Conservation (phyloP, 345 rosid genomes). For the Fremontodendron californicum region DNA sequence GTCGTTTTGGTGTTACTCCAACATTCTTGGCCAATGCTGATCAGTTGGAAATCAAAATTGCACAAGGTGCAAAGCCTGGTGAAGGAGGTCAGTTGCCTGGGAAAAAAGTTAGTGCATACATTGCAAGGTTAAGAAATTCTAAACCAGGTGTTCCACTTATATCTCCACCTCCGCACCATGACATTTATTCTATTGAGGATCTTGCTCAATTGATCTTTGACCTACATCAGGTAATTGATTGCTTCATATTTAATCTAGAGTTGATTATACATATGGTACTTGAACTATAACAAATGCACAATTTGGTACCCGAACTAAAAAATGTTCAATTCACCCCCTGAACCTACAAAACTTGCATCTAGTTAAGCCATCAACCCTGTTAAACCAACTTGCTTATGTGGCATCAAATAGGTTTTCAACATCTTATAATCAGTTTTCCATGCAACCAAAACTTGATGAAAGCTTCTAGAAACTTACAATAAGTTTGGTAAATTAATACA, state of each 20-base stretch:
- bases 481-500: background rate
- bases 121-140: slow-evolving; percentile 90
- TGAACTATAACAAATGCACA: background rate
- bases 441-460: background rate
- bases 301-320: too few relatives aligned
- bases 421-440: background rate
- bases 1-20: slow-evolving; percentile 98
- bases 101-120: slow-evolving; percentile 97
- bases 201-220: slow-evolving; percentile 97
- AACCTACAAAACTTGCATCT: background rate
- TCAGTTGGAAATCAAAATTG: slow-evolving; percentile 95
- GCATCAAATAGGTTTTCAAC: background rate
- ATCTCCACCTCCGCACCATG: slow-evolving; percentile 99
- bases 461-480: background rate
- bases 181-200: slow-evolving; percentile 94
- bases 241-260: slow-evolving; percentile 15
- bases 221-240: slow-evolving; percentile 81
- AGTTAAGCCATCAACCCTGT: background rate
- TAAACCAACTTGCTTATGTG: slow-evolving; percentile 5
- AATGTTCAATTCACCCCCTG: too few relatives aligned
- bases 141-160: slow-evolving; percentile 99
- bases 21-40: slow-evolving; percentile 97
- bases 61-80: slow-evolving; percentile 99
- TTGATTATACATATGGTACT: background rate
- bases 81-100: slow-evolving; percentile 99